A percentile compares a stretch with the other conserved stretches of the same genome.
Evolutionary conservation across 352 stramenopile genomes (phyloP).

Genomic region (Phytophthora sp.): DNA sequence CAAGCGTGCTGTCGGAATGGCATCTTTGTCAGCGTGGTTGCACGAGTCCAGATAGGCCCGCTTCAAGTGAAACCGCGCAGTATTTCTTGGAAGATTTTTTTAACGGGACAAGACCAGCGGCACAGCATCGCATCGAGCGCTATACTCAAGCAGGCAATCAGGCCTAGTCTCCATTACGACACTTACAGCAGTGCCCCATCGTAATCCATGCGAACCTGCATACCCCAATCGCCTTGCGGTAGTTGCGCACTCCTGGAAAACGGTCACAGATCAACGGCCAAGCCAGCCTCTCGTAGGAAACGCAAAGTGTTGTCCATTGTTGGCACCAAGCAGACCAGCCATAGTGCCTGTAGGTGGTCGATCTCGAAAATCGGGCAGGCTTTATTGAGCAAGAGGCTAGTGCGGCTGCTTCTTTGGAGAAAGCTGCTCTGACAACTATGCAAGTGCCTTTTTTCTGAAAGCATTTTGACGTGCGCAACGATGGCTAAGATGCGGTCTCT

Average conservation of each 20-base stretch:
- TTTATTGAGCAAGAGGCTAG: background rate
- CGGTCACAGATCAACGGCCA: slow-evolving; percentile 13
- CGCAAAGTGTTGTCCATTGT: background rate
- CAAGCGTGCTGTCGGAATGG: background rate
- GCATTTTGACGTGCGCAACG: too few relatives aligned
- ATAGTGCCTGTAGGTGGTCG: background rate
- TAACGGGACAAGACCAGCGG: background rate
- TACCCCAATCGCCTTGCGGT: background rate
- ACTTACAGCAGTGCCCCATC: too few relatives aligned
- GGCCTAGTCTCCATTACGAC: too few relatives aligned
- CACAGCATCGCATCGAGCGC: background rate
- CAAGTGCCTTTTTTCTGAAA: too few relatives aligned
- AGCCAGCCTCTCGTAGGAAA: slow-evolving; percentile 2
- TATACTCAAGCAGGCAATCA: too few relatives aligned
- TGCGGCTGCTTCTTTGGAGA: too few relatives aligned
- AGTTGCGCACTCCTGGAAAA: slow-evolving; percentile 11
- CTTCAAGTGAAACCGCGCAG: slow-evolving; percentile 7
- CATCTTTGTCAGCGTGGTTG: slow-evolving; percentile 20
- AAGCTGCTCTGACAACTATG: too few relatives aligned
- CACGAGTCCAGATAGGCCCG: slow-evolving; percentile 11
- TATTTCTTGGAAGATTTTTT: slow-evolving; percentile 23
- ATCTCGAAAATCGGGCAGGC: background rate
- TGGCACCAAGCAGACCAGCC: background rate
- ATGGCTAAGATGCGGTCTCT: too few relatives aligned
- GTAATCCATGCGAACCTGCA: background rate